phyloP scores from a whole-genome alignment of 2,329 filamentous ascomycete genomes.

The Aspergillus oerlinghausenensis region DNA sequence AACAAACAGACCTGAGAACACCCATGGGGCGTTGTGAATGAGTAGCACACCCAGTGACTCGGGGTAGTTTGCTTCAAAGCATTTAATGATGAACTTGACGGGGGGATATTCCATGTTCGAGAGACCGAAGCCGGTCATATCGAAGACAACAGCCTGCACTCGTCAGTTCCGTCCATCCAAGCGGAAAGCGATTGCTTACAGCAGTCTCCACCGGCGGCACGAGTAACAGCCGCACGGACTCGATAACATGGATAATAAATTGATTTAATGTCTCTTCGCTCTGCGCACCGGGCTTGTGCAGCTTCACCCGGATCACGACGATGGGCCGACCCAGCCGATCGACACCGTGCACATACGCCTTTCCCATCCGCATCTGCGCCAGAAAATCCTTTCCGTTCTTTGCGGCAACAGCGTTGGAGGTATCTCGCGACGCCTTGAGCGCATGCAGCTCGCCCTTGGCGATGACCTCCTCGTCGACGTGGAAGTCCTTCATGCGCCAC shows the following conservation, averaged over 20 bases:
- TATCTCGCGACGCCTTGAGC: constrained; percentile 52
- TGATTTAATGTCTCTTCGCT: constrained; percentile 74
- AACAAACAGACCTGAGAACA: constrained; percentile 69
- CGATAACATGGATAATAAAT: constrained; percentile 88
- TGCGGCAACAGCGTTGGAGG: constrained; percentile 53
- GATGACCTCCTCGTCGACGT: constrained; percentile 83
- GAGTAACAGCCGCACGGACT: constrained; percentile 80
- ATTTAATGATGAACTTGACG: constrained; percentile 98
- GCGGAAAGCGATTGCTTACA: constrained; percentile 49
- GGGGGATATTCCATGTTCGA: constrained; percentile 98
- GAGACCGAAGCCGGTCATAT: constrained; percentile 89
- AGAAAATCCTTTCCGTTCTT: constrained; percentile 71
- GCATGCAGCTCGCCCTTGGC: constrained; percentile 65
- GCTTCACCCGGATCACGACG: constrained; percentile 71
- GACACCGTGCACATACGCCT: constrained; percentile 80
- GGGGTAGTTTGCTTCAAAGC: constrained; percentile 96
- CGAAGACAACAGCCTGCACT: constrained; percentile 76
- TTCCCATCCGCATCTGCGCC: constrained; percentile 77
- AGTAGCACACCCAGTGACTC: constrained; percentile 83
- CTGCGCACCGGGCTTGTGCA: constrained; percentile 83
- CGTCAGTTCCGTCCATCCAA: neutral
- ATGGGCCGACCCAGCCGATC: constrained; percentile 81
- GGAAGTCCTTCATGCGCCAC: constrained; percentile 76
- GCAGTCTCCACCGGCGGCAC: constrained; percentile 79
- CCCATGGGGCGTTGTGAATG: constrained; percentile 91